phyloP scores from a whole-genome alignment of 2,329 filamentous ascomycete genomes.

The Phaeosphaeria sp. region DNA sequence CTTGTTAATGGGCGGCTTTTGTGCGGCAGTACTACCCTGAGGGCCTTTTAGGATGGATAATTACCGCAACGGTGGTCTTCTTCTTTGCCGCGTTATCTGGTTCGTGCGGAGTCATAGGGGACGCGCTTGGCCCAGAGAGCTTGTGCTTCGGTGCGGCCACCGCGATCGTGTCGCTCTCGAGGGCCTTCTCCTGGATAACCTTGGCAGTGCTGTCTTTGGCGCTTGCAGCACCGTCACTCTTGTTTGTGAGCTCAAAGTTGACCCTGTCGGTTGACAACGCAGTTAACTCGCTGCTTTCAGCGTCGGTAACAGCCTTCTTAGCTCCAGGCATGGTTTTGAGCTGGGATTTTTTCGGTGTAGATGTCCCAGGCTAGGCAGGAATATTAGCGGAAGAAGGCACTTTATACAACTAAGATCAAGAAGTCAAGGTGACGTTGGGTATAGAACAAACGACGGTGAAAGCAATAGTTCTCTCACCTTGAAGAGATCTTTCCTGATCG shows the following conservation, averaged over 20 bases:
- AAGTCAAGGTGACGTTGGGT: conserved; percentile 2
- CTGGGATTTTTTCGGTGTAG: conserved; percentile 5
- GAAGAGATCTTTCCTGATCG: not conserved
- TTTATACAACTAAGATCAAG: not conserved
- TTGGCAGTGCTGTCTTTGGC: not conserved
- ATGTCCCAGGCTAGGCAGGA: conserved; percentile 7
- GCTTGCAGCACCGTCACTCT: not conserved
- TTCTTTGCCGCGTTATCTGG: not conserved
- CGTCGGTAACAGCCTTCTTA: not conserved
- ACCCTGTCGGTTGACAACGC: not conserved
- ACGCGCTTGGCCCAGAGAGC: not conserved
- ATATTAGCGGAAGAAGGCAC: not conserved
- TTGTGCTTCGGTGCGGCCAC: not conserved
- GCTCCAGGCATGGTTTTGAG: not conserved
- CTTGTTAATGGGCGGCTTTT: not conserved
- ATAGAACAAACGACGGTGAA: not conserved
- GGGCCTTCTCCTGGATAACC: not conserved
- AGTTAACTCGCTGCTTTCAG: not conserved
- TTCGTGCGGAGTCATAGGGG: not conserved
- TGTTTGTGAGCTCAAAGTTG: not conserved
- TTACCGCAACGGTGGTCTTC: not conserved
- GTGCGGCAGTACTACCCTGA: not conserved
- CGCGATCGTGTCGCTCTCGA: not conserved
- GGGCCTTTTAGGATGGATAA: not conserved
- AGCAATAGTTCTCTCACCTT: conserved; percentile 17